These are phyloP conservation scores for Begonia fuchsioides DNA, from an alignment of 306 rosid species.

Conservation along the genomic window DNA sequence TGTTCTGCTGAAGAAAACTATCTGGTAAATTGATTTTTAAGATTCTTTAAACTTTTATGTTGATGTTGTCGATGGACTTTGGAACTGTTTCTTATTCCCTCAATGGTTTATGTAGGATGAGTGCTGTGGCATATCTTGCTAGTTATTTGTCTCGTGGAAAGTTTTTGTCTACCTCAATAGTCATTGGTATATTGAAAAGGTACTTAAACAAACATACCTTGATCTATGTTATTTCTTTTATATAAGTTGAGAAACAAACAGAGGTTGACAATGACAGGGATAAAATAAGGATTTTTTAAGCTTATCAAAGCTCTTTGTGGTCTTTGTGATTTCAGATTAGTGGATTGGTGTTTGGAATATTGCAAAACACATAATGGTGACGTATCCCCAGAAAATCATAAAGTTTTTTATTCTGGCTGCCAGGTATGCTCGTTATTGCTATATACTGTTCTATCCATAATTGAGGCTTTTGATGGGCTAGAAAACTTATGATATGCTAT, in stretches of 20 bases:
- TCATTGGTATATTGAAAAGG: slow-evolving; percentile 46
- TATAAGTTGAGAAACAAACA: too few relatives aligned
- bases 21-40: too few relatives aligned
- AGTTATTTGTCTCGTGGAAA: slow-evolving; percentile 77
- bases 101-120: slow-evolving; percentile 51
- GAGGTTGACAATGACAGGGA: too few relatives aligned
- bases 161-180: slow-evolving; percentile 48
- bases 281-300: not conserved
- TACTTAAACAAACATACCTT: slow-evolving; percentile 3
- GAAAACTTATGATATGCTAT: not conserved
- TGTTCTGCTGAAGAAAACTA: too few relatives aligned
- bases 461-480: not conserved
- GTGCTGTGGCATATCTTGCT: slow-evolving; percentile 84
- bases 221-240: not conserved
- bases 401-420: slow-evolving; percentile 71
- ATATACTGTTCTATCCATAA: too few relatives aligned
- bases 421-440: slow-evolving; percentile 32
- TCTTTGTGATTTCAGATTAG: slow-evolving; percentile 41
- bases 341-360: slow-evolving; percentile 52
- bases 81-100: slow-evolving; percentile 6
- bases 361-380: slow-evolving; percentile 28
- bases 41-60: too few relatives aligned
- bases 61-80: not conserved
- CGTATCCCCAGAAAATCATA: slow-evolving; percentile 46
- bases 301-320: slow-evolving; percentile 6